Percentiles rank a stretch among this genome's conserved stretches.
Evolutionary conservation across 1,284 basidiomycete species (phyloP).

Genomic region (Pseudozyma sp.): DNA sequence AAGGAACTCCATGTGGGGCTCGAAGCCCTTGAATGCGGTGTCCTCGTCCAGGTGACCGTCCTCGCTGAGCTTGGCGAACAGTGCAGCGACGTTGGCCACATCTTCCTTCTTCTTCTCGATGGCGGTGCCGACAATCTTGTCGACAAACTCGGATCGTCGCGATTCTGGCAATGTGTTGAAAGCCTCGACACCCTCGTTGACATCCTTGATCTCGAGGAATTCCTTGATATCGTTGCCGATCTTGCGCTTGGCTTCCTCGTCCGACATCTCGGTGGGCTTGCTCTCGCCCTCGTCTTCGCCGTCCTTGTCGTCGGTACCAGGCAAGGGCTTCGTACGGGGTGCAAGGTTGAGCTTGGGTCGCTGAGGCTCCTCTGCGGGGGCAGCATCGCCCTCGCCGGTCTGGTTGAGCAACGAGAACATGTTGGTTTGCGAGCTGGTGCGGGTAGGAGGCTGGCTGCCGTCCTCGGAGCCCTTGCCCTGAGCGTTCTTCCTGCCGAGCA

Average conservation of each 20-base stretch:
- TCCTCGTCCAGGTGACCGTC: constrained; percentile 56
- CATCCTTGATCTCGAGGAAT: constrained; percentile 73
- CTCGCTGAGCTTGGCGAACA: constrained; percentile 61
- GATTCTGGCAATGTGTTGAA: constrained; percentile 73
- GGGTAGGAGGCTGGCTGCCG: constrained; percentile 76
- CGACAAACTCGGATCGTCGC: constrained; percentile 78
- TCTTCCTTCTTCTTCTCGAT: constrained; percentile 87
- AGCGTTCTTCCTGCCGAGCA: constrained; percentile 76
- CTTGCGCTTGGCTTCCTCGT: constrained; percentile 80
- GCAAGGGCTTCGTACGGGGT: constrained; percentile 75
- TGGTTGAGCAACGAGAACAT: constrained; percentile 76
- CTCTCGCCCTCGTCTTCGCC: constrained; percentile 67
- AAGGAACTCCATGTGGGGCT: constrained; percentile 78
- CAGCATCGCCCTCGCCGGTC: constrained; percentile 37
- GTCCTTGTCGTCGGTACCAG: constrained; percentile 60
- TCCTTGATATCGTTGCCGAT: constrained; percentile 75
- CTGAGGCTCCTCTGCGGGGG: constrained; percentile 72
- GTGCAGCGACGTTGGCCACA: constrained; percentile 73
- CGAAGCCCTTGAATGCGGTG: constrained; percentile 78
- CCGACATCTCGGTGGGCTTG: constrained; percentile 74
- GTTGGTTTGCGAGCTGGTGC: constrained; percentile 82
- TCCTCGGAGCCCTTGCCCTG: constrained; percentile 71
- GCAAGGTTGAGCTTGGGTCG: constrained; percentile 80
- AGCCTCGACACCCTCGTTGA: constrained; percentile 85
- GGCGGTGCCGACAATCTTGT: constrained; percentile 78